Base-by-base conservation (phyloP, 2,329 filamentous ascomycete genomes). In the Sodiomyces alkalinus region DNA sequence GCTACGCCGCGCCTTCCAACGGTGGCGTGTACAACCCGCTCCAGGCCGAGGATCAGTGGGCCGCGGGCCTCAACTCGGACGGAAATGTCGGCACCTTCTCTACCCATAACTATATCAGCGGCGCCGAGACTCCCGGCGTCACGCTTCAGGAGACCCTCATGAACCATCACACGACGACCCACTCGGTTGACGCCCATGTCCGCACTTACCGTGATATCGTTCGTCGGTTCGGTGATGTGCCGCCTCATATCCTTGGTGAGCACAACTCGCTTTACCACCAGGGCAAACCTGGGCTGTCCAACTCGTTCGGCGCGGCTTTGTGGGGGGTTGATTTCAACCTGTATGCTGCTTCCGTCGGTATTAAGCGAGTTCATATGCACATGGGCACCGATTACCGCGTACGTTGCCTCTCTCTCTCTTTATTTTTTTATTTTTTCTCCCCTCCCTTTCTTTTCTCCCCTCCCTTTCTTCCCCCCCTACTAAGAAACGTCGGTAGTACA, bases 251-350 rank as follows among this genome's bases (percentile, higher is more conserved):
- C 35, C 52, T 74, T 2, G 68, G 68, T 34, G 69, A 77, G 50
- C 59, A 61, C 27, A 77, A 77, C 47, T 71, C 64, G 6, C 58
- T 77, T 7, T 74, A 67, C 48, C 67, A 69, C 44, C 55, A 76
- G 49, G 73, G 71, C 30, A 57, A 58, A 5, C 65, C 70, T 0
- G 70, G 71, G 0, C 52, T 77, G 12, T 74, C 68, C 21, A 72
- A 77, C 49, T 58, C 67, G 1, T 78, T 77, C 43, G 73, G 72
- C 19, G 72, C 71, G 7, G 69, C 71, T 7, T 63, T 77, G 12
- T 77, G 71, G 72, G 66, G 57, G 15, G 41, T 75, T 9, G 71
- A 77, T 46, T 76, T 74, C 51, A 65, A 64, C 37, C 53, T 76
- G 5, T 68, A 64, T 42, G 59, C 58, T 29, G 72, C 71, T 2